Conservation (phyloP, 164 flowering plant genomes). For the Aristolochia californica region DNA sequence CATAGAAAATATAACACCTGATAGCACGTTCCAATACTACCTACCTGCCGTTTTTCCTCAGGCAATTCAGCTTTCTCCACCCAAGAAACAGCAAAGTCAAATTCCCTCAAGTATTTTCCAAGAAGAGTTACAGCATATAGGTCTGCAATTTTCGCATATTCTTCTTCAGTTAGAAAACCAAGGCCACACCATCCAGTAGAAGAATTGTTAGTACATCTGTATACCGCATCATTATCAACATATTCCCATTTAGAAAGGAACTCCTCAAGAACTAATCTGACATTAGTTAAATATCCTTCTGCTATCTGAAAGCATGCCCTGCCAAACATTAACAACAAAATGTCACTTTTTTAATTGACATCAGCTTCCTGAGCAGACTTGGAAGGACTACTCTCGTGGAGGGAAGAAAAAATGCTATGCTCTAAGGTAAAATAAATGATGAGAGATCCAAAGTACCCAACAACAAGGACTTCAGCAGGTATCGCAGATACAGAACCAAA, state of each 20-base stretch:
- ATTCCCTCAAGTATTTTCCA: conserved; percentile 27
- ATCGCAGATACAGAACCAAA: conserved; percentile 38
- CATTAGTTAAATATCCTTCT: conserved; percentile 35
- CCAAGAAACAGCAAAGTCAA: conserved; percentile 57
- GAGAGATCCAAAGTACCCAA: conserved; percentile 35
- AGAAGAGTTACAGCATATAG: conserved; percentile 50
- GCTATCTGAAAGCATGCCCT: conserved; percentile 62
- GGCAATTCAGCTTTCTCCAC: conserved; percentile 68
- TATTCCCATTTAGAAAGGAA: conserved; percentile 57
- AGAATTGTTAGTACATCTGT: conserved; percentile 6
- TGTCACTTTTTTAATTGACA: no score
- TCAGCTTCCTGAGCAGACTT: background rate
- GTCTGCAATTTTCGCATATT: conserved; percentile 67
- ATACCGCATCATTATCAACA: conserved; percentile 29
- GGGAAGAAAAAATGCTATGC: background rate
- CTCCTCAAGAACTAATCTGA: conserved; percentile 51
- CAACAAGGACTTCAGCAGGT: conserved; percentile 63
- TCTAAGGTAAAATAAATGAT: background rate
- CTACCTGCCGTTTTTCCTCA: conserved; percentile 58
- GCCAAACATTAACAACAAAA: conserved; percentile 5
- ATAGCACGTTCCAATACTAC: background rate
- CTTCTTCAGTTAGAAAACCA: conserved; percentile 25
- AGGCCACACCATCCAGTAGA: conserved; percentile 1
- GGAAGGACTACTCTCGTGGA: background rate
- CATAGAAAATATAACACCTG: no score